These are phyloP conservation scores for Marasmius tenuissimus DNA, from an alignment of 1,284 basidiomycete genomes.

Conservation along the genomic window DNA sequence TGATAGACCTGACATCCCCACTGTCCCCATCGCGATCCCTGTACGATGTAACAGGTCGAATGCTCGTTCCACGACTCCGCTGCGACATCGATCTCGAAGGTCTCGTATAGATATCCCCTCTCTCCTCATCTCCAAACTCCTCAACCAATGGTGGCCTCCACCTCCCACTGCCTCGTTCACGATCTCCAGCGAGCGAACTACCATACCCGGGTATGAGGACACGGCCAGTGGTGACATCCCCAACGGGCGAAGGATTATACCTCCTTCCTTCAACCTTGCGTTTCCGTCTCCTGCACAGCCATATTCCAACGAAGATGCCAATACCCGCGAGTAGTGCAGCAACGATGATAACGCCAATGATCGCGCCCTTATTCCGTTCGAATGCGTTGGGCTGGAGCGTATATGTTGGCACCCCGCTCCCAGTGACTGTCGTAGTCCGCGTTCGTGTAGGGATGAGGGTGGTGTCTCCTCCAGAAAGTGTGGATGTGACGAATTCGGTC, in stretches of 20 bases:
- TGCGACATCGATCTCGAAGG: neutral
- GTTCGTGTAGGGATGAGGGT: constrained; percentile 7
- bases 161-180: neutral
- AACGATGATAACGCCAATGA: constrained; percentile 6
- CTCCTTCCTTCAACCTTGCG: neutral
- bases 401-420: constrained; percentile 3
- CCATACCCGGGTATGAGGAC: constrained; percentile 10
- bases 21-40: neutral
- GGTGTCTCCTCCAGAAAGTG: constrained; percentile 1
- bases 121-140: constrained; percentile 6
- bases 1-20: neutral
- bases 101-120: neutral
- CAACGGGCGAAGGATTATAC: neutral
- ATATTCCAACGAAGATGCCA: constrained; percentile 1
- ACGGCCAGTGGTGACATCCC: constrained; percentile 1
- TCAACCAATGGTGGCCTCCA: constrained; percentile 5
- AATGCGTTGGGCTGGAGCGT: constrained; percentile 7
- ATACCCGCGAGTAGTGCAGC: constrained; percentile 1
- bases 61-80: neutral
- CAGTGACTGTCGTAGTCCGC: neutral
- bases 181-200: neutral
- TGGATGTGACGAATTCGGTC: constrained; percentile 6
- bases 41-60: neutral
- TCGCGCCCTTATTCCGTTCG: constrained; percentile 5
- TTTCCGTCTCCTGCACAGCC: constrained; percentile 1